Percentiles rank a stretch among this genome's conserved stretches.
phyloP scores from a whole-genome alignment of 2,329 filamentous ascomycete genomes.

The Peltaster fructicola region DNA sequence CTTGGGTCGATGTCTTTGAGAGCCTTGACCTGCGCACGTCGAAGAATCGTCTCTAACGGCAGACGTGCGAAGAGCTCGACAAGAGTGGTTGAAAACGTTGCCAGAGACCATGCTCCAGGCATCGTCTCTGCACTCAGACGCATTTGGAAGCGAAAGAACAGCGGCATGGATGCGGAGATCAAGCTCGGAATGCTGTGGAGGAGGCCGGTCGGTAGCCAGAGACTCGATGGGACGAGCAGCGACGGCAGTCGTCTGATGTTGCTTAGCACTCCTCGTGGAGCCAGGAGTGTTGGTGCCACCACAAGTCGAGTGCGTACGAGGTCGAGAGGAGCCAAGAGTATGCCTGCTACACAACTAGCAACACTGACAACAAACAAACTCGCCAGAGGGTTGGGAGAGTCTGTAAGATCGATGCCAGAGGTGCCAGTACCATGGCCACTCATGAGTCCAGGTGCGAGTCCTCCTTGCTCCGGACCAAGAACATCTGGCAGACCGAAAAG shows the following conservation, averaged over 20 bases:
- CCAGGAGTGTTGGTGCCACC: slow-evolving; percentile 52
- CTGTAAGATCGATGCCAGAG: slow-evolving; percentile 56
- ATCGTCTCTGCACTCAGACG: slow-evolving; percentile 66
- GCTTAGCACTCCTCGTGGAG: slow-evolving; percentile 60
- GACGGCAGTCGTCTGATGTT: slow-evolving; percentile 65
- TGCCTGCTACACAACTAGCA: slow-evolving; percentile 51
- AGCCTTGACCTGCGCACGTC: slow-evolving; percentile 56
- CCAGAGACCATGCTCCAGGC: slow-evolving; percentile 64
- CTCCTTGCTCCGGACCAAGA: slow-evolving; percentile 58
- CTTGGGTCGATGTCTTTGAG: slow-evolving; percentile 16
- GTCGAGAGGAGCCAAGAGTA: slow-evolving; percentile 74
- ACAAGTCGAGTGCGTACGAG: slow-evolving; percentile 76
- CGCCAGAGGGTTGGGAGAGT: slow-evolving; percentile 64
- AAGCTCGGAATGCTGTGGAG: slow-evolving; percentile 74
- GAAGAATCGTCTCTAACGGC: slow-evolving; percentile 78
- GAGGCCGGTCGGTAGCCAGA: slow-evolving; percentile 65
- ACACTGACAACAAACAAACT: slow-evolving; percentile 58
- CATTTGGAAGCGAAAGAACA: slow-evolving; percentile 72
- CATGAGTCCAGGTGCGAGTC: slow-evolving; percentile 36
- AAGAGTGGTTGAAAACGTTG: slow-evolving; percentile 64
- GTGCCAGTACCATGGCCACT: slow-evolving; percentile 18
- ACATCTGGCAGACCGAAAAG: slow-evolving; percentile 79
- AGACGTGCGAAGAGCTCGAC: slow-evolving; percentile 72
- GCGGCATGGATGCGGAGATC: slow-evolving; percentile 63
- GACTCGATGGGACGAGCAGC: slow-evolving; percentile 43